Conservation (phyloP, 345 rosid species). For the Crucihimalaya himalaica region DNA sequence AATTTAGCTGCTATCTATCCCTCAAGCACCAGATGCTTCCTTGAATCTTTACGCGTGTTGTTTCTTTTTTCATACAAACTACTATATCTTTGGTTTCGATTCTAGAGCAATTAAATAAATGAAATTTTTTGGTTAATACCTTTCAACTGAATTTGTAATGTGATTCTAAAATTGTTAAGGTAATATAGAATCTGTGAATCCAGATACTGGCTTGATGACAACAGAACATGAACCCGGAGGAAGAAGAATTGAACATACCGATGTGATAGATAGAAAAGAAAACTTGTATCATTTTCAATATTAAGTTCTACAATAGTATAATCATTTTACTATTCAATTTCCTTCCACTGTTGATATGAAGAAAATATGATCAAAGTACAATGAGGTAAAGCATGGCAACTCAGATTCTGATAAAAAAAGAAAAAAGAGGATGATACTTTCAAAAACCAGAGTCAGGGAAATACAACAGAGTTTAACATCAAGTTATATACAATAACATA, state of each 20-base stretch:
- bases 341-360: too few relatives aligned
- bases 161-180: background rate
- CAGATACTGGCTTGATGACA: background rate
- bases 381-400: too few relatives aligned
- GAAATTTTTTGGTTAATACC: background rate
- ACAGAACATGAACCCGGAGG: background rate
- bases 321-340: too few relatives aligned
- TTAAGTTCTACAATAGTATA: background rate
- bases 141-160: constrained; percentile 11
- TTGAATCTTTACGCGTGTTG: constrained; percentile 3
- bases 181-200: background rate
- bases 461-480: too few relatives aligned
- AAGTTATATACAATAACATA: too few relatives aligned
- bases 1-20: background rate
- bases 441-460: too few relatives aligned
- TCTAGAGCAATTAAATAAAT: constrained; percentile 33
- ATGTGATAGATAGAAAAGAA: background rate
- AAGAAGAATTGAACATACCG: background rate
- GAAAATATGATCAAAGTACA: too few relatives aligned
- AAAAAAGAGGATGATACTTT: too few relatives aligned
- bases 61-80: constrained; percentile 26
- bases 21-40: constrained; percentile 21
- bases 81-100: constrained; percentile 26
- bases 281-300: background rate
- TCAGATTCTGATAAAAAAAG: too few relatives aligned